Base-by-base conservation (phyloP, 1,284 basidiomycete genomes). In the Xerocomus minutiporus region DNA sequence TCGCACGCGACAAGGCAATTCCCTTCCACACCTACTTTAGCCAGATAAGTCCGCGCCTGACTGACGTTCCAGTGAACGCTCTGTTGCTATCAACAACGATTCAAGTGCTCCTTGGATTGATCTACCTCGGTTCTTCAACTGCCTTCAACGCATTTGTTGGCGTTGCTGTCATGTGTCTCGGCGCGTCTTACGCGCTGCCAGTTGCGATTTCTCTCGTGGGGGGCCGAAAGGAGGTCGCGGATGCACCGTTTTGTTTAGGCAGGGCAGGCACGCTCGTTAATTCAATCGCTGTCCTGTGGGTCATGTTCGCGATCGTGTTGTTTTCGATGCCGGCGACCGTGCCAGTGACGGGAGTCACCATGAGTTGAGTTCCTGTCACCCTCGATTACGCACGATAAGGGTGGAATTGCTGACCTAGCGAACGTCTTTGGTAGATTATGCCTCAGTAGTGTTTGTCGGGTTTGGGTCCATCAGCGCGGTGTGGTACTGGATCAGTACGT, bases 1-100 rank as follows among this genome's bases (percentile, higher is more conserved):
- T 90, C 58, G 85, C 86, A 0, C 75, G 85, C 1, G 88, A 90
- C 68, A 72, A 75, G 50, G 86, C 83, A 8, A 75, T 88, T 20
- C 84, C 84, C 1, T 79, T 84, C 59, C 77, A 79, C 26, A 46
- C 51, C 2, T 62, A 75, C 46, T 82, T 87, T 63, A 66, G 79
- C 2, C 70, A 68, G 31, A 73, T 84, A 57, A 76, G 79, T 59
- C 54, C 54, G 35, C 70, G 48, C 46, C 52, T 69, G 41, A 36
- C 57, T 1, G 77, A 77, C 51, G 76, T 84, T 3, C 81, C 81
- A 0, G 66, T 81, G 39, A 79, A 81, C 47, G 80, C 84, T 0
- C 78, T 88, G 50, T 61, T 84, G 2, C 70, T 88, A 12, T 80
- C 80, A 15, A 81, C 80, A 1, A 51, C 60, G 5, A 74, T 84